A percentile compares a stretch with the other conserved stretches of the same genome.
Evolutionary conservation across 2,329 filamentous ascomycete genomes (phyloP).

Genomic region (Fusarium sulawesiense): DNA sequence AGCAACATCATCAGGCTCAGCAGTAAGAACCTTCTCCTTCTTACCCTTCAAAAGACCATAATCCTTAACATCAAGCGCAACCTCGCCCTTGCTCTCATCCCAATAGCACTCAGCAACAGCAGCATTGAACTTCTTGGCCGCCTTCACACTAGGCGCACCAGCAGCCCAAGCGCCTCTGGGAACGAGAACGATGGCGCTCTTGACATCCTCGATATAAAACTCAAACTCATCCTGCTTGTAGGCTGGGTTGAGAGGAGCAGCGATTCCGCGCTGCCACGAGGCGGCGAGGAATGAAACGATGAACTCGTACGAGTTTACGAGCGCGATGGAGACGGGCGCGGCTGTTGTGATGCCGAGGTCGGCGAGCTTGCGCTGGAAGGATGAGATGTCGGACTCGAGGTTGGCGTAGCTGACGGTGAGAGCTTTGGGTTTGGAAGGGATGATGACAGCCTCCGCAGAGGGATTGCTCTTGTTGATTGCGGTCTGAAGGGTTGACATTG

Average conservation of each 20-base stretch:
- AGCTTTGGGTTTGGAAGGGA: slow-evolving; percentile 72
- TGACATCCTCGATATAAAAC: slow-evolving; percentile 90
- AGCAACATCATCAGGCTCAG: slow-evolving; percentile 82
- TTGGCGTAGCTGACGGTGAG: slow-evolving; percentile 77
- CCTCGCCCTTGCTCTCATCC: slow-evolving; percentile 71
- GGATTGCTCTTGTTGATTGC: slow-evolving; percentile 59
- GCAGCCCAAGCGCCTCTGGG: slow-evolving; percentile 75
- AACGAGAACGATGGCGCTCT: slow-evolving; percentile 81
- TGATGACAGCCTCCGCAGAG: slow-evolving; percentile 72
- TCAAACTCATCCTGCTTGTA: slow-evolving; percentile 93
- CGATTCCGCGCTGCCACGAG: slow-evolving; percentile 85
- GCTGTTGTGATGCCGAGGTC: slow-evolving; percentile 75
- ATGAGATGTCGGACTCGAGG: slow-evolving; percentile 72
- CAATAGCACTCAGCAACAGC: slow-evolving; percentile 91
- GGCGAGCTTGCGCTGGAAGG: slow-evolving; percentile 83
- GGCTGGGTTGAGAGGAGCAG: slow-evolving; percentile 86
- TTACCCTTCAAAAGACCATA: slow-evolving; percentile 70
- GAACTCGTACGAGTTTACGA: slow-evolving; percentile 88
- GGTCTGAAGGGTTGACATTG: slow-evolving; percentile 58
- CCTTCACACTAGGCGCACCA: slow-evolving; percentile 77
- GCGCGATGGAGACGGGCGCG: slow-evolving; percentile 82
- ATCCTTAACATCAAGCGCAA: slow-evolving; percentile 83
- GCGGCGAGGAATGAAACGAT: slow-evolving; percentile 88
- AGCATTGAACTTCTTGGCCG: slow-evolving; percentile 81
- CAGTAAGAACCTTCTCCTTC: slow-evolving; percentile 54